Percentiles rank a stretch among this genome's conserved stretches.
Evolutionary conservation across 441 rosid genomes (phyloP).

Genomic region (Cnidoscolus chayamansa): DNA sequence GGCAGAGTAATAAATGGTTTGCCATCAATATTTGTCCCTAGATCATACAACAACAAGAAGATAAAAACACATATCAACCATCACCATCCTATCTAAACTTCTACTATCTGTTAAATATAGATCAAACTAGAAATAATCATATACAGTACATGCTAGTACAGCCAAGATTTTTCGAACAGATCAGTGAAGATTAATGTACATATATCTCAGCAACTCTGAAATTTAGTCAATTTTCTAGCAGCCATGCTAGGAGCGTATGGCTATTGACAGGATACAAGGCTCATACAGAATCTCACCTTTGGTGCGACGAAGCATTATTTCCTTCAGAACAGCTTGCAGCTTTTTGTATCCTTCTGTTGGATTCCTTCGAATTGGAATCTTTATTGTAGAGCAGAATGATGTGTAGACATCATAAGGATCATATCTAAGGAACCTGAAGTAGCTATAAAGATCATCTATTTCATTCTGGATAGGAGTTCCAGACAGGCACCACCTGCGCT

Average conservation of each 20-base stretch:
- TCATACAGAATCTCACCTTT: conserved; percentile 53
- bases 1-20: conserved; percentile 75
- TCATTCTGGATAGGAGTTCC: conserved; percentile 97
- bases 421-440: conserved; percentile 88
- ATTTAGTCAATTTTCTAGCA: not conserved
- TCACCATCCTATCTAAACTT: conserved; percentile 1
- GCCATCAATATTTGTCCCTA: conserved; percentile 81
- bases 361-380: conserved; percentile 57
- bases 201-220: not conserved
- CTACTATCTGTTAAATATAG: not conserved
- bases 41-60: conserved; percentile 17
- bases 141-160: not conserved
- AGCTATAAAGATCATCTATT: conserved; percentile 89
- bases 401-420: conserved; percentile 65
- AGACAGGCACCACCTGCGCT: conserved; percentile 94
- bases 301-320: conserved; percentile 91
- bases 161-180: conserved; percentile 6
- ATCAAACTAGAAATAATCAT: not conserved
- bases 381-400: conserved; percentile 54
- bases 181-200: not conserved
- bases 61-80: not conserved
- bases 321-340: conserved; percentile 77
- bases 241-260: not conserved
- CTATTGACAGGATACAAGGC: not conserved
- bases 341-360: conserved; percentile 63